Conservation (phyloP, 225 moss, liverwort and hornwort genomes). For the Ulota crispa region DNA sequence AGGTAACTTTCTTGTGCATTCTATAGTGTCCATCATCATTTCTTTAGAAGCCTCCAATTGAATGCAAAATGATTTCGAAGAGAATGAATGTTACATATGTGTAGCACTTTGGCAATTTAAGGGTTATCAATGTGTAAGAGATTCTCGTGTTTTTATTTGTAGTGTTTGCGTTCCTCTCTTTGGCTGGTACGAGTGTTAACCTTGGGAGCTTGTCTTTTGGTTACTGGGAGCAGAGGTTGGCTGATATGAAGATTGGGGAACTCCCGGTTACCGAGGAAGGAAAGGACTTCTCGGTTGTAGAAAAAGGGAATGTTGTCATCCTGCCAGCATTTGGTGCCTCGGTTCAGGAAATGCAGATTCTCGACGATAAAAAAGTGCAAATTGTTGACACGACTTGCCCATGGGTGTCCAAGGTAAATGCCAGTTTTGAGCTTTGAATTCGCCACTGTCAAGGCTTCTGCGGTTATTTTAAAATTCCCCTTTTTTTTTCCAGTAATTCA, state of each 20-base stretch:
- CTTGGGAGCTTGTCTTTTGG: neutral
- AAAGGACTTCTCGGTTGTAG: conserved; percentile 75
- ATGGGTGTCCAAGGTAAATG: conserved; percentile 94
- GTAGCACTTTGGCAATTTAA: too few species aligned
- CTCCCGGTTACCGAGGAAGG: conserved; percentile 57
- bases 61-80: too few species aligned
- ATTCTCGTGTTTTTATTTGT: neutral
- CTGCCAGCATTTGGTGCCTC: conserved; percentile 97
- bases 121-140: neutral
- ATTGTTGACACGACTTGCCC: conserved; percentile 99
- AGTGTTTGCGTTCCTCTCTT: neutral
- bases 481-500: neutral
- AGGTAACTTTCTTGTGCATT: too few species aligned
- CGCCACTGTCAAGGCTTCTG: neutral
- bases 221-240: conserved; percentile 53
- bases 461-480: neutral
- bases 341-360: conserved; percentile 83
- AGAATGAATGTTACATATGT: too few species aligned
- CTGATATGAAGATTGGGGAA: conserved; percentile 56
- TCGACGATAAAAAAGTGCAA: conserved; percentile 79
- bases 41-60: too few species aligned
- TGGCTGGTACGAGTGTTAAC: neutral
- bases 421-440: conserved; percentile 6
- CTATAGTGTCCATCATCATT: too few species aligned
- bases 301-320: conserved; percentile 77